phyloP scores from a whole-genome alignment of 176 grass and related monocot species.

The Musa schizocarpa region DNA sequence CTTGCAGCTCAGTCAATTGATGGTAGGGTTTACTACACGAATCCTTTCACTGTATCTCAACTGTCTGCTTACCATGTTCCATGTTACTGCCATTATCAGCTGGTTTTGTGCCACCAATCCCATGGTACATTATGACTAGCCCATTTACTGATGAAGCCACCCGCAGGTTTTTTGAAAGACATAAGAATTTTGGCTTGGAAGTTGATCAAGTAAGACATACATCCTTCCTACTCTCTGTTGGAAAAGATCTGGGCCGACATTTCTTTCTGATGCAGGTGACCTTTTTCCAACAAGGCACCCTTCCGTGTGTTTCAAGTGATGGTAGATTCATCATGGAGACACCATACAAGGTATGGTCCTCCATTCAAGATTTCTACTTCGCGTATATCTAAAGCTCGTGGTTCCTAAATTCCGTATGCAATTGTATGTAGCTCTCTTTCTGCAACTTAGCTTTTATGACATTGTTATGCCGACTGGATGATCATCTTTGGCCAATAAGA shows the following conservation, averaged over 20 bases:
- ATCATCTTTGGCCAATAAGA: neutral
- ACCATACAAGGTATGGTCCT: slow-evolving; percentile 52
- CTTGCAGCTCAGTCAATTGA: slow-evolving; percentile 89
- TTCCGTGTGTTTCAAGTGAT: slow-evolving; percentile 85
- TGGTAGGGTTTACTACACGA: slow-evolving; percentile 29
- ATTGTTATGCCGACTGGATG: neutral
- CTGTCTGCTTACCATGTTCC: neutral
- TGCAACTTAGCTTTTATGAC: too few species aligned
- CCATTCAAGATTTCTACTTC: neutral
- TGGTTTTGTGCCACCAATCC: slow-evolving; percentile 48
- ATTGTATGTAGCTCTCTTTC: too few species aligned
- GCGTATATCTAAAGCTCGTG: too few species aligned
- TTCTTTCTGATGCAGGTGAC: slow-evolving; percentile 52
- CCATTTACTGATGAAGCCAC: slow-evolving; percentile 82
- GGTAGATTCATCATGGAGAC: slow-evolving; percentile 99
- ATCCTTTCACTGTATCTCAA: neutral
- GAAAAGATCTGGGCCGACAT: neutral
- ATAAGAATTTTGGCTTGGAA: slow-evolving; percentile 94
- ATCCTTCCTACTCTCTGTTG: slow-evolving; percentile 7
- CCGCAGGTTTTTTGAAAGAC: slow-evolving; percentile 77
- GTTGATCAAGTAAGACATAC: slow-evolving; percentile 61
- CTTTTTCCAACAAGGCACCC: slow-evolving; percentile 96
- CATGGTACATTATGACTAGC: slow-evolving; percentile 99
- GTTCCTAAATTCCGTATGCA: too few species aligned
- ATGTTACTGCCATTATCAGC: slow-evolving; percentile 34